Evolutionary conservation across 179 eudicot genomes (phyloP).

Genomic region (Patellifolia procumbens): DNA sequence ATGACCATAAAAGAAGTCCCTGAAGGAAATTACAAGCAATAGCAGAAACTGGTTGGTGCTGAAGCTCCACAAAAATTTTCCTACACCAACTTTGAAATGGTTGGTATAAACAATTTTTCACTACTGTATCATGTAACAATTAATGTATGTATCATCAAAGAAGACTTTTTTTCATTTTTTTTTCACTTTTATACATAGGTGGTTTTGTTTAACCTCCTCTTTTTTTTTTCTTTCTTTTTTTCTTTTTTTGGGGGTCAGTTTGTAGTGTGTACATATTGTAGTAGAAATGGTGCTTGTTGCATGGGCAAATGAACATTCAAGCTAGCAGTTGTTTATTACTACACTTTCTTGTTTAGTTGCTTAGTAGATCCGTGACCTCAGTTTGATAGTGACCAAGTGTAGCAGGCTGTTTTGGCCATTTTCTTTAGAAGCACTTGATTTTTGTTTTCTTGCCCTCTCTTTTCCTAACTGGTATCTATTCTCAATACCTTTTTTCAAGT

Average conservation of each 20-base stretch:
- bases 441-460: neutral
- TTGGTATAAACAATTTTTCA: constrained; percentile 31
- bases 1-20: constrained; percentile 77
- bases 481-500: neutral
- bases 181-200: constrained; percentile 43
- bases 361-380: constrained; percentile 27
- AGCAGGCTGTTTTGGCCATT: constrained; percentile 15
- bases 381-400: constrained; percentile 27
- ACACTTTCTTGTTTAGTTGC: neutral
- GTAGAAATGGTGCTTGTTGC: constrained; percentile 16
- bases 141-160: constrained; percentile 54
- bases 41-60: constrained; percentile 4
- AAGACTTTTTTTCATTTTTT: constrained; percentile 33
- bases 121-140: constrained; percentile 32
- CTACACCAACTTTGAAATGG: neutral
- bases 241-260: neutral
- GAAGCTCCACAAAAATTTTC: constrained; percentile 26
- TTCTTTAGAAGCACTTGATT: constrained; percentile 10
- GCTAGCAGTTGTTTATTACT: constrained; percentile 20
- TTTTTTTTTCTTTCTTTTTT: neutral
- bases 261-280: constrained; percentile 37
- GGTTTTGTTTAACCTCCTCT: constrained; percentile 32
- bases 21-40: constrained; percentile 47
- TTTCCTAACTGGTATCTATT: neutral
- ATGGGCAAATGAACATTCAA: constrained; percentile 26